Evolutionary conservation across 352 stramenopile species (phyloP).

Genomic region (Pythium aphanidermatum): DNA sequence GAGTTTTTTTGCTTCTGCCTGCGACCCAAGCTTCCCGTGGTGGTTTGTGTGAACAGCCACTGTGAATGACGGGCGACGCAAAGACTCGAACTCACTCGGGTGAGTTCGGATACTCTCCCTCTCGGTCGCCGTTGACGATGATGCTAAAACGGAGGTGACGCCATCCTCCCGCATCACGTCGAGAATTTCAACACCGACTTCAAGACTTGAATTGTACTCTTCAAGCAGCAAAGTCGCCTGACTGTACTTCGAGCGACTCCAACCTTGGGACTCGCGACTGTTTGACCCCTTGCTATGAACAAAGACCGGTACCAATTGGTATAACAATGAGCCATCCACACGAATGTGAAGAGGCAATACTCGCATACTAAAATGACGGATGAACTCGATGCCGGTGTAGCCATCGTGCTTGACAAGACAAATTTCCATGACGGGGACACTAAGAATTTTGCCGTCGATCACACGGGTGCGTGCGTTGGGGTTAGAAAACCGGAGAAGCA

Average conservation of each 20-base stretch:
- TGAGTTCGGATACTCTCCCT: conserved; percentile 12
- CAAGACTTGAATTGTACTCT: conserved; percentile 69
- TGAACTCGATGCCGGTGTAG: conserved; percentile 84
- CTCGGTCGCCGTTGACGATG: conserved; percentile 15
- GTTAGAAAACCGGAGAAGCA: conserved; percentile 80
- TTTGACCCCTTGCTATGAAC: conserved; percentile 34
- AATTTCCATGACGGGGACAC: conserved; percentile 63
- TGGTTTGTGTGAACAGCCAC: conserved; percentile 11
- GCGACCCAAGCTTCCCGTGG: conserved; percentile 28
- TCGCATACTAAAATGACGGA: conserved; percentile 71
- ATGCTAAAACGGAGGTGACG: conserved; percentile 31
- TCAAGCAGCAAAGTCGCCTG: conserved; percentile 50
- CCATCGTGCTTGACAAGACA: conserved; percentile 81
- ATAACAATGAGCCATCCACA: conserved; percentile 76
- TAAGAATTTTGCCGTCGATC: conserved; percentile 46
- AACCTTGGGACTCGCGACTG: conserved; percentile 9
- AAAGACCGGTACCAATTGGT: conserved; percentile 63
- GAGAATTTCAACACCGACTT: conserved; percentile 65
- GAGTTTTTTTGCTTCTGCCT: conserved; percentile 72
- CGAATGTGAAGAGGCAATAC: conserved; percentile 73
- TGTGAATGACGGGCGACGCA: conserved; percentile 8
- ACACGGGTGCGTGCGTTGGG: conserved; percentile 35
- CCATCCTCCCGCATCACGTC: conserved; percentile 63
- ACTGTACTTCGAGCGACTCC: conserved; percentile 25
- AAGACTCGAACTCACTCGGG: conserved; percentile 6